A percentile compares a stretch with the other conserved stretches of the same genome.
phyloP scores from a whole-genome alignment of 257 asterid genomes.

The Coffea eugenioides region DNA sequence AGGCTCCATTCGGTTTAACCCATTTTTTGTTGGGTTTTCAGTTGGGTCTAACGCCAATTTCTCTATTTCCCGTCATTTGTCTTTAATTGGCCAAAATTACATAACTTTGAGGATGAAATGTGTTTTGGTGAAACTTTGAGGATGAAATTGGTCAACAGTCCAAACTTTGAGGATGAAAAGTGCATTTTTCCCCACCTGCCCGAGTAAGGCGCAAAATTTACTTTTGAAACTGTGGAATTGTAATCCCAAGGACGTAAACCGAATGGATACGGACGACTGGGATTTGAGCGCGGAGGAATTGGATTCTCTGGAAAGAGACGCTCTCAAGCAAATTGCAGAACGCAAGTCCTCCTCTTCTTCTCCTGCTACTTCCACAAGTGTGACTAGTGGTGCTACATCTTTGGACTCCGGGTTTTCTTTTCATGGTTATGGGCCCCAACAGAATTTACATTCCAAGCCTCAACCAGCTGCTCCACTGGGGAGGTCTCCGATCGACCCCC shows the following conservation, averaged over 20 bases:
- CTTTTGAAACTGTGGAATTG: no score
- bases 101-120: no score
- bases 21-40: no score
- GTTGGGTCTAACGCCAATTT: no score
- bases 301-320: slow-evolving; percentile 75
- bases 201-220: no score
- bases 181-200: no score
- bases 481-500: background rate
- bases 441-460: background rate
- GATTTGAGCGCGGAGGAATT: slow-evolving; percentile 69
- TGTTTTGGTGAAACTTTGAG: no score
- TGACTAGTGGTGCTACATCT: background rate
- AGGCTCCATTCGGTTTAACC: no score
- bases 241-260: background rate
- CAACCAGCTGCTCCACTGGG: background rate
- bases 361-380: slow-evolving; percentile 31
- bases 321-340: slow-evolving; percentile 56
- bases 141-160: no score
- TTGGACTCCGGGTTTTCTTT: background rate
- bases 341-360: slow-evolving; percentile 53
- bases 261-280: slow-evolving; percentile 69
- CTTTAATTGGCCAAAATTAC: no score
- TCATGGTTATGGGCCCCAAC: background rate
- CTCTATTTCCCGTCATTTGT: no score
- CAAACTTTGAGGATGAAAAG: no score